Evolutionary conservation across 352 stramenopile genomes (phyloP).

Genomic region (Globisporangium paroecandrum): DNA sequence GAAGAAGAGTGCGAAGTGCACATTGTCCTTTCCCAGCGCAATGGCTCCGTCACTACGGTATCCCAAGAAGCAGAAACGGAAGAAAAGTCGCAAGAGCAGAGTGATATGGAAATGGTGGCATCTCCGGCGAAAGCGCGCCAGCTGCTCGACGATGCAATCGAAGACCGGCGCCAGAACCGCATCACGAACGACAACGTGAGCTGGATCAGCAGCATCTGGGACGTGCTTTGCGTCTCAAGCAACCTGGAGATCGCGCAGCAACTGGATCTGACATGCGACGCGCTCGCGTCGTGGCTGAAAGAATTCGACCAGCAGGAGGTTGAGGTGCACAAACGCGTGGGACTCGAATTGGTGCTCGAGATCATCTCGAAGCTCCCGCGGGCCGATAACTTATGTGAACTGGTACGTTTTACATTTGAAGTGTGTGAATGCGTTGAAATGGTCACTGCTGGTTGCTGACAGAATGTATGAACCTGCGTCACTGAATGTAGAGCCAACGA

Average conservation of each 20-base stretch:
- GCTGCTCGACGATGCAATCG: slow-evolving; percentile 24
- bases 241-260: slow-evolving; percentile 32
- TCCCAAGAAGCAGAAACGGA: background rate
- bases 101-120: slow-evolving; percentile 1
- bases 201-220: slow-evolving; percentile 31
- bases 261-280: slow-evolving; percentile 36
- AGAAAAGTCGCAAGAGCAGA: background rate
- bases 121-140: background rate
- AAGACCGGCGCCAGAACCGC: slow-evolving; percentile 20
- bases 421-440: background rate
- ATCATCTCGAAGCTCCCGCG: slow-evolving; percentile 18
- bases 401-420: slow-evolving; percentile 10
- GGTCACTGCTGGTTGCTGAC: background rate
- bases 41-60: background rate
- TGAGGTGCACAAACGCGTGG: slow-evolving; percentile 12
- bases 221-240: slow-evolving; percentile 26
- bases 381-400: background rate
- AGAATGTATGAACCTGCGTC: background rate
- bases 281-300: slow-evolving; percentile 34
- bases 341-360: slow-evolving; percentile 20
- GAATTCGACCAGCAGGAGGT: slow-evolving; percentile 6
- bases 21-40: slow-evolving; percentile 12
- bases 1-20: slow-evolving; percentile 1
- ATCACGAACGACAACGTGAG: slow-evolving; percentile 19
- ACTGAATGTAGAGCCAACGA: background rate